Conservation (phyloP, 257 asterid species). For the Rhazya stricta region DNA sequence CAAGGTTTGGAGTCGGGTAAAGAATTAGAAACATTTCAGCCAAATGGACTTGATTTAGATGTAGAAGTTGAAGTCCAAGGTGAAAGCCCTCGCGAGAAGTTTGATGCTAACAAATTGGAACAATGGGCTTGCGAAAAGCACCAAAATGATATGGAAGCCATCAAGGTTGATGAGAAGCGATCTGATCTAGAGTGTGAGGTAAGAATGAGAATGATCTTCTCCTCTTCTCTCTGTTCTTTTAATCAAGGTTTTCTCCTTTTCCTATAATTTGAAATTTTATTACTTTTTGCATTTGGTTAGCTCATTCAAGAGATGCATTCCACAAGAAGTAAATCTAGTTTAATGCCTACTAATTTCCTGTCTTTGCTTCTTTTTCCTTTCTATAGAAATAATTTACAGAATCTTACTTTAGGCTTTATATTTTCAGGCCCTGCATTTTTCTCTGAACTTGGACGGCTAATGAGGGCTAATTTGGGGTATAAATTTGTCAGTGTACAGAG, state of each 20-base stretch:
- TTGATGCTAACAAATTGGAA: not conserved
- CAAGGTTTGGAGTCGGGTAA: slow-evolving; percentile 10
- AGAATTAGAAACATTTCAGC: slow-evolving; percentile 19
- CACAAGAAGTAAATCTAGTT: not conserved
- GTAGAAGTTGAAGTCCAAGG: not conserved
- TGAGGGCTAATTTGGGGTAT: not conserved
- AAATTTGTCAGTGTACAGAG: not conserved
- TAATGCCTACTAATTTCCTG: no score
- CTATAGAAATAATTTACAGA: no score
- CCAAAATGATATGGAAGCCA: not conserved
- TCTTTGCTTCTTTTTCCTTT: no score
- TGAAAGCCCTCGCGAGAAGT: slow-evolving; percentile 1
- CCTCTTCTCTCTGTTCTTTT: not conserved
- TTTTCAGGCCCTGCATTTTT: no score
- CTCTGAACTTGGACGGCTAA: not conserved
- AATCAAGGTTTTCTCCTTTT: not conserved
- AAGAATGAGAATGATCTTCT: not conserved
- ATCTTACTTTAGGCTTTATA: not conserved
- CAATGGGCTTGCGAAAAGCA: not conserved
- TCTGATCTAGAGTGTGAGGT: slow-evolving; percentile 27
- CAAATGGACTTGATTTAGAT: slow-evolving; percentile 1
- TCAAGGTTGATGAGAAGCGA: slow-evolving; percentile 13
- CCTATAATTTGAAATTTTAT: not conserved
- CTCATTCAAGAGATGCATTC: not conserved
- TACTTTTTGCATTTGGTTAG: not conserved